phyloP scores from a whole-genome alignment of 2,329 filamentous ascomycete species.

The Falciphora oryzae region DNA sequence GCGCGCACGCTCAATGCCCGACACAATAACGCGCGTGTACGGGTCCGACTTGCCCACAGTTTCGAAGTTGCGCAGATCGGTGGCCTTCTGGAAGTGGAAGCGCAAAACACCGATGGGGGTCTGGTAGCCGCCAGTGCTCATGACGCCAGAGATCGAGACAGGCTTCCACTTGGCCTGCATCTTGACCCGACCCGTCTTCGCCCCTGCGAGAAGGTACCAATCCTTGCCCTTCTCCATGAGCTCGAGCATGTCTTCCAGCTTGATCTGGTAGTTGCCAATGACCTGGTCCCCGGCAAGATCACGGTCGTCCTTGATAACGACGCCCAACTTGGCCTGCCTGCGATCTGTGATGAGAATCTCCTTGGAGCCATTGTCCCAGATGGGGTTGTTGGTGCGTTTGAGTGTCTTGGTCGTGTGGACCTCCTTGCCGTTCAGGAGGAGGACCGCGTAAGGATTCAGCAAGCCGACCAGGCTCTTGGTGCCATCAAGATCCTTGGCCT shows the following conservation, averaged over 20 bases:
- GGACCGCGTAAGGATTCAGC: conserved; percentile 83
- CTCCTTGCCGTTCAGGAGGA: conserved; percentile 89
- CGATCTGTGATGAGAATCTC: conserved; percentile 93
- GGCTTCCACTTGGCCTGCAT: conserved; percentile 94
- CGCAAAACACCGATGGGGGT: conserved; percentile 94
- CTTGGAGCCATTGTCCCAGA: conserved; percentile 89
- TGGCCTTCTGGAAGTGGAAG: conserved; percentile 81
- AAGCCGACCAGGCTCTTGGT: conserved; percentile 87
- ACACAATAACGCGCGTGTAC: conserved; percentile 82
- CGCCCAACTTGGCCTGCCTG: conserved; percentile 80
- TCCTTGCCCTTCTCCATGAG: conserved; percentile 89
- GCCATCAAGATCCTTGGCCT: conserved; percentile 92
- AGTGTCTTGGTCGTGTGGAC: conserved; percentile 85
- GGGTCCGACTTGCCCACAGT: conserved; percentile 96
- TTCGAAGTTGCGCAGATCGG: conserved; percentile 83
- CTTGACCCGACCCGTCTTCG: conserved; percentile 79
- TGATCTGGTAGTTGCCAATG: conserved; percentile 90
- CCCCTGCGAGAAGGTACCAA: conserved; percentile 86
- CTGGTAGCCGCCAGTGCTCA: conserved; percentile 79
- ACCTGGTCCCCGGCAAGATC: conserved; percentile 78
- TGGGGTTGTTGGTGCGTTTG: conserved; percentile 95
- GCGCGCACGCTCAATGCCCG: conserved; percentile 82
- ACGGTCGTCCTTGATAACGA: conserved; percentile 93
- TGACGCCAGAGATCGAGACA: conserved; percentile 74
- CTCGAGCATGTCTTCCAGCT: conserved; percentile 86